Percentiles rank a stretch among this genome's conserved stretches.
Evolutionary conservation across 1,284 basidiomycete species (phyloP).

Genomic region (Pascua guehoae): DNA sequence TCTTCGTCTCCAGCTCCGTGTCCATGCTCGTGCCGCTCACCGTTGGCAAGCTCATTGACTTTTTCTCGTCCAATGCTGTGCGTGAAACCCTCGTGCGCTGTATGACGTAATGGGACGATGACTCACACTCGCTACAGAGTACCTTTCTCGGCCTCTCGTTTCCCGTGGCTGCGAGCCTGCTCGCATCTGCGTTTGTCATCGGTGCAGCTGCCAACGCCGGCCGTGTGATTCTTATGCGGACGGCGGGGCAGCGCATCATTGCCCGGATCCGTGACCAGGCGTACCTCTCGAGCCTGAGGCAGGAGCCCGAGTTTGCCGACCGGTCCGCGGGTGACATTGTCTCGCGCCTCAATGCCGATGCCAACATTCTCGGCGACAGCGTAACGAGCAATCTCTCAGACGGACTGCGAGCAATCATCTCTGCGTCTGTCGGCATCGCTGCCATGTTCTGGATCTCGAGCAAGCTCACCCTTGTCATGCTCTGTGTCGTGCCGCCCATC

Average conservation of each 20-base stretch:
- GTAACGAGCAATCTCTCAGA: constrained; percentile 90
- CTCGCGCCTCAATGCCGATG: constrained; percentile 85
- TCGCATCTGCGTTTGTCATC: constrained; percentile 76
- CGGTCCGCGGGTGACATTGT: constrained; percentile 91
- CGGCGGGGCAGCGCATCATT: constrained; percentile 86
- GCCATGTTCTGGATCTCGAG: constrained; percentile 96
- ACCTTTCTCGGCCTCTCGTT: constrained; percentile 73
- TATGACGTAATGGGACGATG: no score
- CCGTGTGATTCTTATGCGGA: constrained; percentile 70
- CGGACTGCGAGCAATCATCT: constrained; percentile 76
- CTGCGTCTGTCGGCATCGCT: constrained; percentile 82
- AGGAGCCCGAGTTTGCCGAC: constrained; percentile 91
- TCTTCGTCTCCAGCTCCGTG: constrained; percentile 56
- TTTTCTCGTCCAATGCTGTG: constrained; percentile 74
- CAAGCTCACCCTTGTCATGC: constrained; percentile 85
- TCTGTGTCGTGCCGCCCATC: constrained; percentile 89
- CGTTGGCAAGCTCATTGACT: constrained; percentile 86
- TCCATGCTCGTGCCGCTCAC: constrained; percentile 88
- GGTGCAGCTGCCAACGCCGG: constrained; percentile 82
- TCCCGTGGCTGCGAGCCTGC: constrained; percentile 70
- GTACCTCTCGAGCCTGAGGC: constrained; percentile 73
- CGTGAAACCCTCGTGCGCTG: constrained; percentile 28
- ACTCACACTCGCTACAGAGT: constrained; percentile 52
- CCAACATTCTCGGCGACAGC: constrained; percentile 90
- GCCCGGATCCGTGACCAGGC: constrained; percentile 78